These are phyloP conservation scores for Lippia alba DNA, from an alignment of 305 asterid species.

Conservation along the genomic window DNA sequence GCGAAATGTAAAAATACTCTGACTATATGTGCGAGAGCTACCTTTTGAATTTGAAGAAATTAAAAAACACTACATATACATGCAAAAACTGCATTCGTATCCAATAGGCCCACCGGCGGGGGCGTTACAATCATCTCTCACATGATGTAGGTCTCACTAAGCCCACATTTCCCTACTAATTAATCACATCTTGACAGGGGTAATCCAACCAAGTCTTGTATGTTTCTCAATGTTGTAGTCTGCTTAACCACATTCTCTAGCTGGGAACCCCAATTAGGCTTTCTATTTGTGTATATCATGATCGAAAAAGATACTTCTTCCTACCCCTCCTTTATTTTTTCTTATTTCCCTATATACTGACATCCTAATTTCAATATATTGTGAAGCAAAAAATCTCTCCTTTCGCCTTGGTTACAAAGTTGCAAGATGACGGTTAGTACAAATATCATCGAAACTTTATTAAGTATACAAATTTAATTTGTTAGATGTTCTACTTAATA, in stretches of 20 bases:
- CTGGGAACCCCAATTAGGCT: conserved; percentile 29
- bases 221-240: conserved; percentile 51
- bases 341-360: no score
- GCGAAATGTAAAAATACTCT: no score
- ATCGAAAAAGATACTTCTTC: conserved; percentile 22
- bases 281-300: conserved; percentile 28
- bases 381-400: conserved; percentile 4
- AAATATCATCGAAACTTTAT: conserved; percentile 11
- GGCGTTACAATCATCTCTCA: conserved; percentile 13
- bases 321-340: not conserved
- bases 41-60: no score
- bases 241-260: conserved; percentile 39
- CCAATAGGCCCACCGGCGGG: no score
- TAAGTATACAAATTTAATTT: not conserved
- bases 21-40: no score
- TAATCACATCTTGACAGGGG: conserved; percentile 37
- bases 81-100: no score
- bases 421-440: conserved; percentile 58
- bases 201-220: conserved; percentile 49
- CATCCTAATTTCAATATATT: not conserved
- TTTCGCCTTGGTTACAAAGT: conserved; percentile 26
- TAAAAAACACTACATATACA: no score
- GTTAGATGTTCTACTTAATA: conserved; percentile 25
- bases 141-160: conserved; percentile 49
- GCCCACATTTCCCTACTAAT: conserved; percentile 36